Percentiles rank a stretch among this genome's conserved stretches.
Conservation (phyloP, 2,329 filamentous ascomycete genomes). For the Exophiala mesophila region DNA sequence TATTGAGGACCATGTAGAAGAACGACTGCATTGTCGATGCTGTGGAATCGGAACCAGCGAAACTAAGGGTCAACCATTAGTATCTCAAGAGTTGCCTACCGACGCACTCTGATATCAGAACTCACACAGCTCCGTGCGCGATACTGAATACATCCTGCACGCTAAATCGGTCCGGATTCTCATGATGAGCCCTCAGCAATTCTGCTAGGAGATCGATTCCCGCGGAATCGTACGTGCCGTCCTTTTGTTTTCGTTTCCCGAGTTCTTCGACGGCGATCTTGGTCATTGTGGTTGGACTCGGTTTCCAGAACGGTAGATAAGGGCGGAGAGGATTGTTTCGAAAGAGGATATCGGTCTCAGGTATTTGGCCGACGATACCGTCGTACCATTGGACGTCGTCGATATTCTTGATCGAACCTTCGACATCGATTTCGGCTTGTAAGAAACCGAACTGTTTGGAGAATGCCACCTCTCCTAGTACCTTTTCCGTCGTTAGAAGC, state of each 20-base stretch:
- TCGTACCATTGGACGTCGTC: slow-evolving; percentile 38
- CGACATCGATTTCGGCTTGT: slow-evolving; percentile 46
- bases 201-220: slow-evolving; percentile 46
- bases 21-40: slow-evolving; percentile 57
- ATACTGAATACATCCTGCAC: slow-evolving; percentile 55
- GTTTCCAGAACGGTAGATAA: slow-evolving; percentile 41
- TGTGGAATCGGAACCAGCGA: slow-evolving; percentile 55
- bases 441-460: slow-evolving; percentile 48
- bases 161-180: slow-evolving; percentile 44
- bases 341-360: slow-evolving; percentile 45
- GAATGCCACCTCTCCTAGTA: slow-evolving; percentile 35
- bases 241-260: slow-evolving; percentile 28
- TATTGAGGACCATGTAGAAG: slow-evolving; percentile 48
- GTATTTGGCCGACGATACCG: slow-evolving; percentile 29
- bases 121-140: slow-evolving; percentile 48
- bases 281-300: slow-evolving; percentile 38
- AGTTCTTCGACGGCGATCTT: slow-evolving; percentile 20
- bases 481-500: slow-evolving; percentile 9
- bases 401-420: slow-evolving; percentile 49
- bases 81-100: too few species aligned
- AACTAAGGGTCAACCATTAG: slow-evolving; percentile 11
- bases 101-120: neutral
- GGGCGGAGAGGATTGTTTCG: slow-evolving; percentile 48
- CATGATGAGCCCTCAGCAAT: slow-evolving; percentile 50
- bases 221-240: slow-evolving; percentile 27